Base-by-base conservation (phyloP, 1,284 basidiomycete genomes). In the Rhodotorula sp. region DNA sequence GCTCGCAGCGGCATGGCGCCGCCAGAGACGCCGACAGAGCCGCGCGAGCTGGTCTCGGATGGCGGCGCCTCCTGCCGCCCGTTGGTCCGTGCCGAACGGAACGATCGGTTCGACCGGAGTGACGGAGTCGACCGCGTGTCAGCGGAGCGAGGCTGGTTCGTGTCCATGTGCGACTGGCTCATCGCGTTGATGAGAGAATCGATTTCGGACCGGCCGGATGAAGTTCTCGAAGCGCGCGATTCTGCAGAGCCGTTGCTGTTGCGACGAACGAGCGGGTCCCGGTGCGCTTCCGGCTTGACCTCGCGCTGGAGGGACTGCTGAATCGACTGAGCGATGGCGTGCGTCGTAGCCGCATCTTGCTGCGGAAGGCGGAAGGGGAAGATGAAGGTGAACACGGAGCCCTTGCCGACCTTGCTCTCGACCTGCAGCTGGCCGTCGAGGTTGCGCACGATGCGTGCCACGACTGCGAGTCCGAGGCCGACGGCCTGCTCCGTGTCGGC, bases 371-470 rank as follows among this genome's bases (percentile, higher is more conserved):
- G 67, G 72, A 81, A 81, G 22, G 80, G 80, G n/a, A 81, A 75
- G 48, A 78, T 74, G 65, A 80, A 78, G 15, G 80, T 79, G 75
- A 81, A 81, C 40, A 78, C 79, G 2, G 79, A 79, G 11, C 81
- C 81, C 66, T 79, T 71, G 56, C 78, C 78, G 9, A 79, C 79
- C 20, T 76, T 79, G 26, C 80, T 80, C 52, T 81, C 81, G 50
- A 81, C 81, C 24, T 79, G 77, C 9, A 82, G 71, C 70, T 82
- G 81, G 10, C 81, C 81, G 40, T 78, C 78, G 16, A 82, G 74
- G 55, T 80, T 81, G 46, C 75, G 73, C n/a, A 81, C 78, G 47
- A 81, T 78, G 26, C 80, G 77, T 18, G 80, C 80, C 15, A 81
- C 80, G 15, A 81, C 78, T 28, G 81, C 81, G 15, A 82, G 75